Percentiles rank a stretch among this genome's conserved stretches.
Evolutionary conservation across 257 asterid species (phyloP).

Genomic region (Gentiana macrophylla): DNA sequence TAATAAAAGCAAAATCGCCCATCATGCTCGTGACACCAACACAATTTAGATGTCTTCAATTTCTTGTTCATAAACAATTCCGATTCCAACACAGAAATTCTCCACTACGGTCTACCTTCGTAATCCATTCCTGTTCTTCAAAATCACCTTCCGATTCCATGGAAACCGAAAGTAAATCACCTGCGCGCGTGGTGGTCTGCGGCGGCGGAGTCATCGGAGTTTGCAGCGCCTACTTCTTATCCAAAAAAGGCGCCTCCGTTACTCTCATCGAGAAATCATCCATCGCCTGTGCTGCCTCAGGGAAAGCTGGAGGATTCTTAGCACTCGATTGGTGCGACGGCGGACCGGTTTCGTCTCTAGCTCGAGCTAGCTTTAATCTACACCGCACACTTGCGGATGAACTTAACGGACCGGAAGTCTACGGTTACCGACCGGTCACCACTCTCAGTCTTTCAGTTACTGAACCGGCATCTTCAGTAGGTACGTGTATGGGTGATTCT

Average conservation of each 20-base stretch:
- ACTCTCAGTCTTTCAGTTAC: slow-evolving; percentile 51
- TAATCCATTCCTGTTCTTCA: slow-evolving; percentile 19
- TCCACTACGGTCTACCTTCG: slow-evolving; percentile 8
- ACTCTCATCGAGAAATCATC: slow-evolving; percentile 80
- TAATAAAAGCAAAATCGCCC: too few relatives aligned
- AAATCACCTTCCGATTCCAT: slow-evolving; percentile 15
- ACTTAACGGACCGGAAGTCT: slow-evolving; percentile 60
- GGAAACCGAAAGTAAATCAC: slow-evolving; percentile 29
- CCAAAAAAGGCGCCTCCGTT: slow-evolving; percentile 62
- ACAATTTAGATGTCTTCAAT: neutral
- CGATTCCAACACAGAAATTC: slow-evolving; percentile 12
- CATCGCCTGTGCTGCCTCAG: slow-evolving; percentile 87
- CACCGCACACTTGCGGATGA: slow-evolving; percentile 71
- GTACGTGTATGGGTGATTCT: too few relatives aligned
- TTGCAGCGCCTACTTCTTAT: slow-evolving; percentile 76
- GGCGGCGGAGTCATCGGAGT: slow-evolving; percentile 97
- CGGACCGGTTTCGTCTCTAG: slow-evolving; percentile 54
- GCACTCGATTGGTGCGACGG: slow-evolving; percentile 90
- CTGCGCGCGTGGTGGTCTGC: slow-evolving; percentile 66
- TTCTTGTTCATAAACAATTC: slow-evolving; percentile 5
- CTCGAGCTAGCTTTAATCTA: slow-evolving; percentile 85
- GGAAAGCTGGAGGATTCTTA: slow-evolving; percentile 89
- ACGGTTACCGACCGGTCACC: slow-evolving; percentile 77
- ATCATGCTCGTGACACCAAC: slow-evolving; percentile 14
- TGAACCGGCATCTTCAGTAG: slow-evolving; percentile 28